Evolutionary conservation across 1,139 yeast species (phyloP).

Genomic region (Wickerhamomyces sp.): DNA sequence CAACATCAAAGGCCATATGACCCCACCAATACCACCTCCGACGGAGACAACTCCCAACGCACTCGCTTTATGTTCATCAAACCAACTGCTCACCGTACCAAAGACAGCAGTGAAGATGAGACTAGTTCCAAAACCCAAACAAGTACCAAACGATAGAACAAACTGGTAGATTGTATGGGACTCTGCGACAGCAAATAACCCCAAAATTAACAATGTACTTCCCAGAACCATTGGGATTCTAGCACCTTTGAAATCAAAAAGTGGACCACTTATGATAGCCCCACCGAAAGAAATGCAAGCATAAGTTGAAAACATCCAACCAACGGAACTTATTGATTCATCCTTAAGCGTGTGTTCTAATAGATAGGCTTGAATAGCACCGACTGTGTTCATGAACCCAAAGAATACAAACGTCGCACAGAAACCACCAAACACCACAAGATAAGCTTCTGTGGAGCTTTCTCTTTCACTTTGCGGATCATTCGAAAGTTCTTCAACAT

Average conservation of each 20-base stretch:
- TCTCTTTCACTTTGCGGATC: no score
- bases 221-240: slow-evolving; percentile 40
- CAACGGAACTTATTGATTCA: slow-evolving; percentile 39
- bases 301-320: slow-evolving; percentile 62
- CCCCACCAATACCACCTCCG: slow-evolving; percentile 63
- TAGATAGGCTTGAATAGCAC: slow-evolving; percentile 57
- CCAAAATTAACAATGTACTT: slow-evolving; percentile 38
- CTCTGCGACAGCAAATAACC: slow-evolving; percentile 49
- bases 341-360: slow-evolving; percentile 42
- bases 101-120: slow-evolving; percentile 54
- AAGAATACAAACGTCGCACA: slow-evolving; percentile 54
- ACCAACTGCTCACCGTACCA: slow-evolving; percentile 62
- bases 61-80: slow-evolving; percentile 45
- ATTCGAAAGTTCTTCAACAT: no score
- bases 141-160: slow-evolving; percentile 49
- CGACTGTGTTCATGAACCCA: slow-evolving; percentile 55
- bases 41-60: slow-evolving; percentile 54
- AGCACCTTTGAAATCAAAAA: slow-evolving; percentile 56
- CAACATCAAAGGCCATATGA: slow-evolving; percentile 52
- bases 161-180: slow-evolving; percentile 52
- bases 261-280: slow-evolving; percentile 56
- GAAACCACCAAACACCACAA: slow-evolving; percentile 57
- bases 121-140: slow-evolving; percentile 54
- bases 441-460: slow-evolving; percentile 53
- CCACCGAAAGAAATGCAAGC: slow-evolving; percentile 52